Percentiles rank a stretch among this genome's conserved stretches.
Evolutionary conservation across 2,329 filamentous ascomycete genomes (phyloP).

Genomic region (Lojkania enalia): DNA sequence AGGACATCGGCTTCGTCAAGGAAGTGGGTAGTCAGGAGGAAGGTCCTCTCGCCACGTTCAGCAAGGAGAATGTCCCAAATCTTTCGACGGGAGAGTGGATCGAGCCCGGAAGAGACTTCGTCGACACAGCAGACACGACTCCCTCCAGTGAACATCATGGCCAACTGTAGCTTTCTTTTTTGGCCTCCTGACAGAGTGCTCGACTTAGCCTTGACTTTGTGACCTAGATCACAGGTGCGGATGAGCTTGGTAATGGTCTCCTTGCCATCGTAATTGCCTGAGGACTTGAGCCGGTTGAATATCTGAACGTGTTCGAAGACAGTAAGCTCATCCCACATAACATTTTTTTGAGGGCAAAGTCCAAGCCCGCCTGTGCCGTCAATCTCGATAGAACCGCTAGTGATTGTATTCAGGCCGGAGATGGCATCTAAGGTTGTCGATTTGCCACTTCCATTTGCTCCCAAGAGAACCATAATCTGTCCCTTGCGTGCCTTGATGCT

Average conservation of each 20-base stretch:
- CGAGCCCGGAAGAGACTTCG: constrained; percentile 85
- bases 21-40: constrained; percentile 90
- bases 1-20: constrained; percentile 90
- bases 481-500: constrained; percentile 72
- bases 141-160: constrained; percentile 93
- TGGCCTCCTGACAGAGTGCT: constrained; percentile 87
- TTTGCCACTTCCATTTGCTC: constrained; percentile 89
- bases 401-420: constrained; percentile 77
- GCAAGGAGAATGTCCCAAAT: constrained; percentile 92
- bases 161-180: constrained; percentile 87
- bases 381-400: constrained; percentile 74
- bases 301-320: constrained; percentile 82
- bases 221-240: constrained; percentile 70
- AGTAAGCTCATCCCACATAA: constrained; percentile 86
- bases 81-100: constrained; percentile 82
- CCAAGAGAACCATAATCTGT: constrained; percentile 83
- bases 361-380: constrained; percentile 79
- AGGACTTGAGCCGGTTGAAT: constrained; percentile 79
- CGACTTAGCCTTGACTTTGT: constrained; percentile 72
- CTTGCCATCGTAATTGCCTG: constrained; percentile 55
- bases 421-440: constrained; percentile 88
- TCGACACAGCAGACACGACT: constrained; percentile 88
- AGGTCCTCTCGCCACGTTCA: constrained; percentile 78
- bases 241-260: constrained; percentile 67
- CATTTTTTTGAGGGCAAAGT: constrained; percentile 90